phyloP scores from a whole-genome alignment of 2,329 filamentous ascomycete genomes.

The Aureobasidium subglaciale region DNA sequence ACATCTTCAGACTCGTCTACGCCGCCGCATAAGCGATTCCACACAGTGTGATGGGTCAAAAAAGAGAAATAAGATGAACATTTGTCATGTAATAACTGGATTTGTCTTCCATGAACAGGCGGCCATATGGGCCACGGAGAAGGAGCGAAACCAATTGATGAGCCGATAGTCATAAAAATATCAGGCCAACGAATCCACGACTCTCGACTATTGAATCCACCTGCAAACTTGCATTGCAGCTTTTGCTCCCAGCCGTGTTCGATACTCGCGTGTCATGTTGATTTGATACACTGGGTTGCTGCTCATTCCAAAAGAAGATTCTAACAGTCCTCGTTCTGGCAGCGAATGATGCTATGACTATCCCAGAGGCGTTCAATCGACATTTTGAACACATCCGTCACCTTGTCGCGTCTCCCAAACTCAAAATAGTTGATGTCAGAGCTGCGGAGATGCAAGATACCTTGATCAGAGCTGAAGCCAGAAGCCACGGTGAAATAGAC shows the following conservation, averaged over 20 bases:
- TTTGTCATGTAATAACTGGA: constrained; percentile 8
- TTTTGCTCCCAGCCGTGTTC: not conserved
- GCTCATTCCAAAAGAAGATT: too few relatives aligned
- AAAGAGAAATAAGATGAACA: not conserved
- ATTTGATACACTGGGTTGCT: too few relatives aligned
- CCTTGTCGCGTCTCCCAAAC: too few relatives aligned
- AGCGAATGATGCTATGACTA: too few relatives aligned
- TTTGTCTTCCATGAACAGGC: not conserved
- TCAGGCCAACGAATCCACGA: constrained; percentile 14
- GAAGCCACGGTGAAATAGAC: too few relatives aligned
- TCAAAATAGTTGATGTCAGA: too few relatives aligned
- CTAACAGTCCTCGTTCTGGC: too few relatives aligned
- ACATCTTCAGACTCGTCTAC: constrained; percentile 88
- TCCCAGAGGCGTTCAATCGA: too few relatives aligned
- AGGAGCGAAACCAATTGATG: not conserved
- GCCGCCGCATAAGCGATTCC: constrained; percentile 26
- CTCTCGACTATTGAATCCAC: constrained; percentile 1
- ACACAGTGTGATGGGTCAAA: not conserved
- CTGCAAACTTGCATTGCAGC: not conserved
- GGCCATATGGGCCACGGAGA: not conserved
- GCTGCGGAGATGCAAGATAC: too few relatives aligned
- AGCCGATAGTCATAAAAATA: constrained; percentile 14
- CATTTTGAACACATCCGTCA: too few relatives aligned
- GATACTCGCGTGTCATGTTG: too few relatives aligned
- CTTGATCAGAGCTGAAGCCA: too few relatives aligned